phyloP scores from a whole-genome alignment of 306 rosid genomes.

The Citrullus colocynthis region DNA sequence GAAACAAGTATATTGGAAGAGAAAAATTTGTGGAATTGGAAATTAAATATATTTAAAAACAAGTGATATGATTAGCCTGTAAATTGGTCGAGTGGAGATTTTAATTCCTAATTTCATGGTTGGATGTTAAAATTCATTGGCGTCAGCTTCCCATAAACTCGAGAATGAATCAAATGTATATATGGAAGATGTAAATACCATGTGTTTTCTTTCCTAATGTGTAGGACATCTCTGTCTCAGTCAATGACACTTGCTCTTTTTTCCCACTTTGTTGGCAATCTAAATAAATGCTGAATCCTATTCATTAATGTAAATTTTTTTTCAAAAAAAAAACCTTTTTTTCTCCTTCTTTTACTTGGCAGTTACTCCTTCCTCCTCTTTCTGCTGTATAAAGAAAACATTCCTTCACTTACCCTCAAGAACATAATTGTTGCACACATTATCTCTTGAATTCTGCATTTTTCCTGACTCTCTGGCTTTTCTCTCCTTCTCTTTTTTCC shows the following conservation, averaged over 20 bases:
- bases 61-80: background rate
- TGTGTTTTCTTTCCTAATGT: background rate
- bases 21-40: too few species aligned
- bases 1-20: too few species aligned
- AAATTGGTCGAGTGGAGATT: background rate
- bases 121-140: background rate
- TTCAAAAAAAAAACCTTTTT: too few species aligned
- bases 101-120: background rate
- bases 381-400: conserved; percentile 1
- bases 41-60: too few species aligned
- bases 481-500: background rate
- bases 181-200: background rate
- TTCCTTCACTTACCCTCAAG: background rate
- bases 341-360: background rate
- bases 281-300: background rate
- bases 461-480: too few species aligned
- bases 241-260: background rate
- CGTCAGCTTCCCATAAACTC: background rate
- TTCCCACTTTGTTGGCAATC: background rate
- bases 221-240: background rate
- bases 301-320: background rate
- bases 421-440: background rate
- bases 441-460: background rate
- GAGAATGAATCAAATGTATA: background rate
- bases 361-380: background rate